Percentiles rank a stretch among this genome's conserved stretches.
Evolutionary conservation across 2,329 filamentous ascomycete species (phyloP).

Genomic region (Rachicladosporium sp.): DNA sequence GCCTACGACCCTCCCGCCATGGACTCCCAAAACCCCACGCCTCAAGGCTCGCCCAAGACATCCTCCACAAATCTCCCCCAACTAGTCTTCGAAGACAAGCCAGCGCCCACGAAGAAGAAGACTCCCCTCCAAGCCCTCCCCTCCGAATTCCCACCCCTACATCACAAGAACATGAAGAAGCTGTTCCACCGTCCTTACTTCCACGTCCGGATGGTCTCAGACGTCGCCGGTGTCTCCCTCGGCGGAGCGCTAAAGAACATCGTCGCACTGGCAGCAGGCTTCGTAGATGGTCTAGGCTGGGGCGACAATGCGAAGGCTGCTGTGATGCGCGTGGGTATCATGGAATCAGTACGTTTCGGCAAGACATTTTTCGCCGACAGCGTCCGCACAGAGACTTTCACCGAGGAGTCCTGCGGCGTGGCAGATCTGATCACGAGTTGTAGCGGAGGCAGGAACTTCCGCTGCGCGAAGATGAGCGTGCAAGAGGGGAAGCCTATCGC

Average conservation of each 20-base stretch:
- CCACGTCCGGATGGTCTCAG: slow-evolving; percentile 83
- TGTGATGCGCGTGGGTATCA: slow-evolving; percentile 86
- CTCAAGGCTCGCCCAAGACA: slow-evolving; percentile 36
- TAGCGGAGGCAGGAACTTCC: slow-evolving; percentile 83
- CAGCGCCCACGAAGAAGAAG: slow-evolving; percentile 36
- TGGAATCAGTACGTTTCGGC: slow-evolving; percentile 95
- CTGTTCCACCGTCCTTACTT: slow-evolving; percentile 97
- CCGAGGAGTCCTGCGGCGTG: slow-evolving; percentile 90
- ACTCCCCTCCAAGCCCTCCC: slow-evolving; percentile 63
- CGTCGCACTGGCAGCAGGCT: slow-evolving; percentile 85
- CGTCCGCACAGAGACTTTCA: slow-evolving; percentile 74
- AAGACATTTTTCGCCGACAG: slow-evolving; percentile 83
- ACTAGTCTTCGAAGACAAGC: slow-evolving; percentile 23
- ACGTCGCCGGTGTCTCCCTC: slow-evolving; percentile 94
- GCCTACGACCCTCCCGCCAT: slow-evolving; percentile 87
- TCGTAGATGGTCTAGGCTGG: slow-evolving; percentile 91
- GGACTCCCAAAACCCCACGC: slow-evolving; percentile 67
- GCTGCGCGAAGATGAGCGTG: slow-evolving; percentile 79
- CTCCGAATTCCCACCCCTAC: slow-evolving; percentile 69
- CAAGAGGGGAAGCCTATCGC: slow-evolving; percentile 67
- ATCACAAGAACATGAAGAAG: slow-evolving; percentile 68
- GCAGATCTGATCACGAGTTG: slow-evolving; percentile 93
- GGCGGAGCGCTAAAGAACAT: slow-evolving; percentile 95
- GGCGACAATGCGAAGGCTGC: slow-evolving; percentile 98
- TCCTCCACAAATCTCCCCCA: slow-evolving; percentile 30